Evolutionary conservation across 2,329 filamentous ascomycete genomes (phyloP).

Genomic region (Verticillium alfalfae): DNA sequence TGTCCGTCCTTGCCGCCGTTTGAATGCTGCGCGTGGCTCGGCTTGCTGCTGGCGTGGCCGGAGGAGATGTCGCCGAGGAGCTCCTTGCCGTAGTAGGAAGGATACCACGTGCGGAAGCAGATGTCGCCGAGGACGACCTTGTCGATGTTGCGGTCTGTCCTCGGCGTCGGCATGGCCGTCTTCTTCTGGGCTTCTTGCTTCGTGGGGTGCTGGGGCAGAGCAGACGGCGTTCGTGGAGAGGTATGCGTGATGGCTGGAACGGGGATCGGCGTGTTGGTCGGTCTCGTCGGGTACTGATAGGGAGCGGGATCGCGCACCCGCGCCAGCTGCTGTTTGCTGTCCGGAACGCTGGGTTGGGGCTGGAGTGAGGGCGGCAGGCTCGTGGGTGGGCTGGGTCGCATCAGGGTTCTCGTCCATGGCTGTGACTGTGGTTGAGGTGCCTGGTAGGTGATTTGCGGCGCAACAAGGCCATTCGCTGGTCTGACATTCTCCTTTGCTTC

Average conservation of each 20-base stretch:
- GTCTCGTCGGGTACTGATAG: slow-evolving; percentile 3
- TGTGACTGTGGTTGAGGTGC: slow-evolving; percentile 23
- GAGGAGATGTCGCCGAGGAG: slow-evolving; percentile 45
- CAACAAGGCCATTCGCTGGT: slow-evolving; percentile 25
- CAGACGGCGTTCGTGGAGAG: slow-evolving; percentile 20
- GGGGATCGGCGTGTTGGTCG: slow-evolving; percentile 1
- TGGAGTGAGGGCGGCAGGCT: slow-evolving; percentile 12
- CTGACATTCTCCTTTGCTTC: slow-evolving; percentile 19
- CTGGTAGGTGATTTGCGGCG: slow-evolving; percentile 35
- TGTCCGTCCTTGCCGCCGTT: slow-evolving; percentile 1
- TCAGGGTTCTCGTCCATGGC: slow-evolving; percentile 8
- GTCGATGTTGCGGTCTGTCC: slow-evolving; percentile 70
- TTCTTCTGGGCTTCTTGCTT: slow-evolving; percentile 5
- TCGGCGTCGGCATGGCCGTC: slow-evolving; percentile 26
- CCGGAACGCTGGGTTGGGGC: background rate
- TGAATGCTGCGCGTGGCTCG: slow-evolving; percentile 11
- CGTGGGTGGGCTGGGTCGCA: slow-evolving; percentile 11
- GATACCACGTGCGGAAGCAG: slow-evolving; percentile 86
- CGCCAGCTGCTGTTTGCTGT: background rate
- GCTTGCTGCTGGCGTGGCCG: slow-evolving; percentile 13
- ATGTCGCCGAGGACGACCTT: slow-evolving; percentile 82
- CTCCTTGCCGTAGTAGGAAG: slow-evolving; percentile 80
- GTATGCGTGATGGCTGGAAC: slow-evolving; percentile 27
- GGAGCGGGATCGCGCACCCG: background rate
- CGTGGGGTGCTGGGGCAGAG: background rate